A percentile compares a stretch with the other conserved stretches of the same genome.
phyloP scores from a whole-genome alignment of 2,329 filamentous ascomycete species.

The Colletotrichum sojae region DNA sequence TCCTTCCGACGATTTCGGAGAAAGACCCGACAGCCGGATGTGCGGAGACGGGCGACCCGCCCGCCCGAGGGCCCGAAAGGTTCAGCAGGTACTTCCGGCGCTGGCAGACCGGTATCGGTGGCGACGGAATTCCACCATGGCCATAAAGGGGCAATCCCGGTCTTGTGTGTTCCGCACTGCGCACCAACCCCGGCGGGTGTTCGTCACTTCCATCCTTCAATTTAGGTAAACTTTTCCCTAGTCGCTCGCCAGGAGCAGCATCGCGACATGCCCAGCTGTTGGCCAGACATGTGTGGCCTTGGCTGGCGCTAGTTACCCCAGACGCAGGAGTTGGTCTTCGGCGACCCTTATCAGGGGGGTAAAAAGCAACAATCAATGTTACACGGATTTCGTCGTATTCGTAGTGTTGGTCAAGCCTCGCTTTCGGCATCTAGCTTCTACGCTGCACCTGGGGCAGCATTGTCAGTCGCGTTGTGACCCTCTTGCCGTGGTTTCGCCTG shows the following conservation, averaged over 20 bases:
- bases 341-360: neutral
- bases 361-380: slow-evolving; percentile 11
- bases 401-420: slow-evolving; percentile 8
- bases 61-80: slow-evolving; percentile 26
- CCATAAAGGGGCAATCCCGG: slow-evolving; percentile 12
- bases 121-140: neutral
- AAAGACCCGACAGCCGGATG: slow-evolving; percentile 22
- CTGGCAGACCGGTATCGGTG: slow-evolving; percentile 9
- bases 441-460: neutral
- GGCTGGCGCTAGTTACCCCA: slow-evolving; percentile 9
- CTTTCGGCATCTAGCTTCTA: slow-evolving; percentile 20
- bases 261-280: slow-evolving; percentile 14
- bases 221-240: slow-evolving; percentile 14
- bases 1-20: neutral
- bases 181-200: slow-evolving; percentile 22
- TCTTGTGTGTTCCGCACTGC: neutral
- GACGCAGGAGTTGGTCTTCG: slow-evolving; percentile 1
- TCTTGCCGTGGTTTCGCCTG: neutral
- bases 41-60: slow-evolving; percentile 29
- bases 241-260: slow-evolving; percentile 10
- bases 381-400: slow-evolving; percentile 7
- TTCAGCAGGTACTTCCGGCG: neutral
- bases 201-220: slow-evolving; percentile 20
- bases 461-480: slow-evolving; percentile 9
- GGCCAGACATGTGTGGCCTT: slow-evolving; percentile 8